Base-by-base conservation (phyloP, 768 basidiomycete species). In the Lactarius pseudohatsudake region DNA sequence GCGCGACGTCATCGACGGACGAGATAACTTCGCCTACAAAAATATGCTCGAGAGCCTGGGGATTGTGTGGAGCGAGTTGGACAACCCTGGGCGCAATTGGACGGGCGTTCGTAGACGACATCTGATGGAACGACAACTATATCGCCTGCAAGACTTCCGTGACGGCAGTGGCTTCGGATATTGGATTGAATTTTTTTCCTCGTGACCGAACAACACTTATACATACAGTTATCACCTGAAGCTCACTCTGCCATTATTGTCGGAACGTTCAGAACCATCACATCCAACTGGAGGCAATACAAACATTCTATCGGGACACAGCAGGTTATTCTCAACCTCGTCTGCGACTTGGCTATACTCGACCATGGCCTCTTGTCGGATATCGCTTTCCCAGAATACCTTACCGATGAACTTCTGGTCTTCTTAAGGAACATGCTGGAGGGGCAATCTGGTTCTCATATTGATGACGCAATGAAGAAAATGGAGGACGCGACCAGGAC, bases 271-370 rank as follows among this genome's bases (percentile, higher is more conserved):
- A 50, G 22, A 15, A 11, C 22, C 11, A 22, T 50, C 22, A 50
- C 59, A 38, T 57, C 28, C n/a, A 1, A 50, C 1, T 50, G 47
- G 47, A 22, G 26, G 15, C 22, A 13, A 36, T 16, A 45, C 55
- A 59, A 56, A 7, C 34, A 64, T 18, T 62, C 40, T 2, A 10
- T 41, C 7, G 69, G 56, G 38, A 68, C 66, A 15, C 66, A 68
- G 41, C 45, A 72, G 61, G 3, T 71, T 70, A 3, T 69, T 63
- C 7, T 77, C 68, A n/a, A 75, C 75, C n/a, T 66, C 69, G 4
- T 50, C 47, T 50, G 47, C 47, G 47, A 50, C 47, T 4, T 50
- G 68, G 71, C 77, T 73, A 68, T 59, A 30, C 36, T 10, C 6
- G 34, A 40, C n/a, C 59, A 4, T 13, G 18, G 38, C 38, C 2